Base-by-base conservation (phyloP, 202 grass and related monocot genomes). In the Schoenoplectus triqueter region DNA sequence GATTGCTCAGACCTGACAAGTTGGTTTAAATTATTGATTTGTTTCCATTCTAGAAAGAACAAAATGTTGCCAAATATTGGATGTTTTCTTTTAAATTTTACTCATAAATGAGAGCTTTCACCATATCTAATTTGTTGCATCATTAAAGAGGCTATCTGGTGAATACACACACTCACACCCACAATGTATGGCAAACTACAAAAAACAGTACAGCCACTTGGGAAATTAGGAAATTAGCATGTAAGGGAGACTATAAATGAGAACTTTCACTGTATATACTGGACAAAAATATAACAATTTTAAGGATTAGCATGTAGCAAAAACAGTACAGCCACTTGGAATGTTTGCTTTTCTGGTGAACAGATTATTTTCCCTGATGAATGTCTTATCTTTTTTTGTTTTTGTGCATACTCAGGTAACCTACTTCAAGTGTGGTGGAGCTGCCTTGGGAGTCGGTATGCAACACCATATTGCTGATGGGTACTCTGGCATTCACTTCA, bases 401-500 rank as follows among this genome's bases (percentile, higher is more conserved):
- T 31, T 31, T 31, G 31, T 31, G 31, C 31, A 17, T 44, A 80
- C 80, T 2, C 89, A 97, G 94, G 91, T 94, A 84, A 97, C 92
- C 20, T 86, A 97, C 86, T 97, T 97, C 87, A 97, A 94, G 62
- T 97, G 92, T 41, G 95, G 95, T 41, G 92, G 95, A 51, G 95
- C 89, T 1, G 66, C 92, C 40, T 87, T 97, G 40, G 95, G 95
- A 66, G 92, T 97, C 4, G 95, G 92, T 63, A 91, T 97, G 90
- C 95, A 97, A 87, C 95, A 97, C 89, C 92, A 97, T 85, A 84
- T 92, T 73, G 95, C 92, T 20, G 95, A 97, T 65, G 95, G 95
- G 80, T 87, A 92, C 71, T 94, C 95, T 14, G 95, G 90, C 50
- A 89, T 97, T 44, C 95, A 93, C 76, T 94, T 97, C 88, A 94